A percentile compares a stretch with the other conserved stretches of the same genome.
phyloP scores from a whole-genome alignment of 176 grass and related monocot genomes.

The Raddia distichophylla region DNA sequence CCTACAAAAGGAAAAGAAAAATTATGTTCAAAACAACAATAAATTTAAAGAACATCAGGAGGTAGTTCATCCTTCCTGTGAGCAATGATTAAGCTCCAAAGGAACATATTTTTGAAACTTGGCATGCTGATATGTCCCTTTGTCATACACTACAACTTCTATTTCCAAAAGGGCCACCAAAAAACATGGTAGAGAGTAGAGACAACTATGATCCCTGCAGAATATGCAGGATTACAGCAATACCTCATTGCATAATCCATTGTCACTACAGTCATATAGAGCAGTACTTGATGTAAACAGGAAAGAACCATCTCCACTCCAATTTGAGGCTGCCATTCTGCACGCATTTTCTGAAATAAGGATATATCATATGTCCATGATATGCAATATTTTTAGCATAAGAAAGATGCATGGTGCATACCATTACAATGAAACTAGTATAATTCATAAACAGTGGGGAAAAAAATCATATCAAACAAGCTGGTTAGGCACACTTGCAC shows the following conservation, averaged over 20 bases:
- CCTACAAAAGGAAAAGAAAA: slow-evolving; percentile 40
- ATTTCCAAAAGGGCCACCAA: background rate
- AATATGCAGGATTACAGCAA: slow-evolving; percentile 9
- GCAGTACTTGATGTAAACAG: slow-evolving; percentile 90
- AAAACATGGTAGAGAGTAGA: background rate
- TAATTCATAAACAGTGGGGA: slow-evolving; percentile 12
- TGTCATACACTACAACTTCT: background rate
- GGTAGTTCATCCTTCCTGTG: background rate
- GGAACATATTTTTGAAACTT: background rate
- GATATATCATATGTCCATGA: slow-evolving; percentile 29
- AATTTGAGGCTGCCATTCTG: slow-evolving; percentile 84
- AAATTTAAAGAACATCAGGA: background rate
- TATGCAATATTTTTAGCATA: slow-evolving; percentile 11
- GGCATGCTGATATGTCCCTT: background rate
- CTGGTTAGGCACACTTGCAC: slow-evolving; percentile 11
- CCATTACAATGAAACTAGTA: background rate
- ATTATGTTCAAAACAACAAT: background rate
- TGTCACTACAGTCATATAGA: slow-evolving; percentile 75
- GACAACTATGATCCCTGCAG: background rate
- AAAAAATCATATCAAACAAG: slow-evolving; percentile 22
- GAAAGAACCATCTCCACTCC: slow-evolving; percentile 90
- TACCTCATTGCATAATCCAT: slow-evolving; percentile 82
- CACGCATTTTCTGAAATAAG: slow-evolving; percentile 44
- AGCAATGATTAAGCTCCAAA: background rate
- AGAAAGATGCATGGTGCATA: slow-evolving; percentile 2